Conservation (phyloP, 306 rosid genomes). For the Abrus pulchellus region DNA sequence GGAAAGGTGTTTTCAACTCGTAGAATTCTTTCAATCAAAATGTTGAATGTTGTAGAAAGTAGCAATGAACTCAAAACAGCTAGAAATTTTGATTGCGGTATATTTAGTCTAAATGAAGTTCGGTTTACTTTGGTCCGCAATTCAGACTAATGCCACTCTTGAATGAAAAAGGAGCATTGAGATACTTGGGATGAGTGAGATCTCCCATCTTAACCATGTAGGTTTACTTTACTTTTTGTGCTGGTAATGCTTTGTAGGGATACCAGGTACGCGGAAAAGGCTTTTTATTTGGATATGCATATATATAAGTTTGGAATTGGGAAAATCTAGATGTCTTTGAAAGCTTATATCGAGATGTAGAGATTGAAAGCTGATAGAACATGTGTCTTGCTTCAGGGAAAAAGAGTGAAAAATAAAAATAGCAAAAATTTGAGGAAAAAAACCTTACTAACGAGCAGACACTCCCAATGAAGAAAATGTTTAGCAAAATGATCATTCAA, state of each 20-base stretch:
- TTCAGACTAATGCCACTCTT: conserved; percentile 6
- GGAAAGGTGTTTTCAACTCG: conserved; percentile 30
- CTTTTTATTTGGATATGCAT: conserved; percentile 34
- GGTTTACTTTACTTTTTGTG: conserved; percentile 15
- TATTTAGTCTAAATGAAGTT: conserved; percentile 8
- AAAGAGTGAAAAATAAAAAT: background rate
- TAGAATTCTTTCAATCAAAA: conserved; percentile 35
- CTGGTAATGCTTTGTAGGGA: conserved; percentile 26
- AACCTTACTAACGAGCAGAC: background rate
- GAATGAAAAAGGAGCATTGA: conserved; percentile 28
- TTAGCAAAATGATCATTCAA: background rate
- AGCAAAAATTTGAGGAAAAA: background rate
- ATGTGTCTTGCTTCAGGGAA: background rate
- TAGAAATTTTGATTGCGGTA: conserved; percentile 41
- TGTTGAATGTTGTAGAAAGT: conserved; percentile 39
- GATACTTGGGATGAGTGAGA: conserved; percentile 17
- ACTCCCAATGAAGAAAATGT: background rate
- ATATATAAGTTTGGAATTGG: conserved; percentile 24
- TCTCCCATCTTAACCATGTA: conserved; percentile 23
- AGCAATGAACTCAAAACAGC: conserved; percentile 24
- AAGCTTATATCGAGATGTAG: conserved; percentile 14
- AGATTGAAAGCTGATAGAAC: background rate
- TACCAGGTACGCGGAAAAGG: conserved; percentile 3
- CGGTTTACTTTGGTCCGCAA: background rate
- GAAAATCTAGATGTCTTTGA: conserved; percentile 7